A percentile compares a stretch with the other conserved stretches of the same genome.
These are phyloP conservation scores for Oxyria digyna DNA, from an alignment of 148 eudicot genomes.

Conservation along the genomic window DNA sequence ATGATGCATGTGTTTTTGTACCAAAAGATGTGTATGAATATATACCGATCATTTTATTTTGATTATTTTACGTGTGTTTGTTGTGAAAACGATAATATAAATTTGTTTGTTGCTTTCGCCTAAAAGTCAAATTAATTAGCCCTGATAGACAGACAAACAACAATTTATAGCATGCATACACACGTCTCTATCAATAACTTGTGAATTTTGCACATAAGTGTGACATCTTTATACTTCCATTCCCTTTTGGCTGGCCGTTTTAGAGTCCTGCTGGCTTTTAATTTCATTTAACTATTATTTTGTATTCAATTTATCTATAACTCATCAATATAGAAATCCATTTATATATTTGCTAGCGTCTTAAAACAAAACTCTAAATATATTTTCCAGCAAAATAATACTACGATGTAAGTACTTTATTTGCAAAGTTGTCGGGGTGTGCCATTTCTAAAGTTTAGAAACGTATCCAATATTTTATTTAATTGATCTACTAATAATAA, in stretches of 20 bases:
- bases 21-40: background rate
- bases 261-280: background rate
- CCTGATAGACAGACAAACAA: background rate
- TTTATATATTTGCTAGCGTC: background rate
- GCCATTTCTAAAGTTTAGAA: too few species aligned
- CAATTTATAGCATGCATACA: background rate
- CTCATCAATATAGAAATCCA: background rate
- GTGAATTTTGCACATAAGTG: background rate
- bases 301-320: background rate
- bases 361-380: background rate
- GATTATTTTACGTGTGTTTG: background rate
- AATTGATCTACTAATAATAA: too few species aligned
- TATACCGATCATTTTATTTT: background rate
- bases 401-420: too few species aligned
- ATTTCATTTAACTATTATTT: background rate
- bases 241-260: background rate
- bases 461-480: too few species aligned
- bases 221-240: background rate
- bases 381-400: too few species aligned
- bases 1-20: slow-evolving; percentile 3
- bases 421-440: too few species aligned
- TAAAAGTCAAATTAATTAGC: slow-evolving; percentile 3
- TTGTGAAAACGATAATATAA: background rate
- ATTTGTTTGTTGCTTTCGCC: background rate
- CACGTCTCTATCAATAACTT: slow-evolving; percentile 3